Percentiles rank a stretch among this genome's conserved stretches.
phyloP scores from a whole-genome alignment of 352 stramenopile genomes.

The Phytophthora boehmeriae region DNA sequence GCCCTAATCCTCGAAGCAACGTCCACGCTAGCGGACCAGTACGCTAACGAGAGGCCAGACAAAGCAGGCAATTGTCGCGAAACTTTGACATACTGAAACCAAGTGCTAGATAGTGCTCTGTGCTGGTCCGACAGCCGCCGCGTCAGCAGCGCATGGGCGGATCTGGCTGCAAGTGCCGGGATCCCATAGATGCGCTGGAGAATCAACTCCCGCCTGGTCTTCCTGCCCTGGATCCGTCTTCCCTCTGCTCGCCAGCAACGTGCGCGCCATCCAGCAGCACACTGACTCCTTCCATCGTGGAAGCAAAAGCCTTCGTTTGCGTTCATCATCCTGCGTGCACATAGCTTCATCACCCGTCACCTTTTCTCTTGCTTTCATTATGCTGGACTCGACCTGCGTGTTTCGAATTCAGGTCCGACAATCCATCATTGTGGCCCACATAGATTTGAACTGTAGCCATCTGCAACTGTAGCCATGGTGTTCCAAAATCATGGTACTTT shows the following conservation, averaged over 20 bases:
- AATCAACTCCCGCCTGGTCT: constrained; percentile 28
- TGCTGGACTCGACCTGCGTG: constrained; percentile 1
- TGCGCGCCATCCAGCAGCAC: neutral
- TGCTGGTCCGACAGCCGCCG: constrained; percentile 9
- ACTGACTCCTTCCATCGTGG: constrained; percentile 28
- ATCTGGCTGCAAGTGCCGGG: constrained; percentile 13
- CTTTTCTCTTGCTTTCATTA: constrained; percentile 25
- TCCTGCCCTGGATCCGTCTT: constrained; percentile 32
- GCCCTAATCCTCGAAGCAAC: constrained; percentile 28
- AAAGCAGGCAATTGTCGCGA: constrained; percentile 6
- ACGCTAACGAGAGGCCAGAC: neutral
- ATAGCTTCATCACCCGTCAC: constrained; percentile 1
- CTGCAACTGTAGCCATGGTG: too few species aligned
- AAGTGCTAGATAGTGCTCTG: neutral
- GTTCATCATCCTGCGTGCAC: constrained; percentile 1
- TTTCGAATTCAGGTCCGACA: neutral
- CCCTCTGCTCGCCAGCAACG: constrained; percentile 16
- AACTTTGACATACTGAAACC: constrained; percentile 3
- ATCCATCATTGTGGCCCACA: neutral
- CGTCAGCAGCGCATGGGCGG: constrained; percentile 12
- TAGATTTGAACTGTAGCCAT: neutral
- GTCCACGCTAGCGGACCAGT: constrained; percentile 6
- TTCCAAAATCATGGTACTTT: too few species aligned
- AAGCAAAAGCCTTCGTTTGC: constrained; percentile 12
- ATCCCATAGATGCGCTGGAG: constrained; percentile 27